Conservation (phyloP, 192 early-diverging fungal species). For the Nowakowskiella sp. region DNA sequence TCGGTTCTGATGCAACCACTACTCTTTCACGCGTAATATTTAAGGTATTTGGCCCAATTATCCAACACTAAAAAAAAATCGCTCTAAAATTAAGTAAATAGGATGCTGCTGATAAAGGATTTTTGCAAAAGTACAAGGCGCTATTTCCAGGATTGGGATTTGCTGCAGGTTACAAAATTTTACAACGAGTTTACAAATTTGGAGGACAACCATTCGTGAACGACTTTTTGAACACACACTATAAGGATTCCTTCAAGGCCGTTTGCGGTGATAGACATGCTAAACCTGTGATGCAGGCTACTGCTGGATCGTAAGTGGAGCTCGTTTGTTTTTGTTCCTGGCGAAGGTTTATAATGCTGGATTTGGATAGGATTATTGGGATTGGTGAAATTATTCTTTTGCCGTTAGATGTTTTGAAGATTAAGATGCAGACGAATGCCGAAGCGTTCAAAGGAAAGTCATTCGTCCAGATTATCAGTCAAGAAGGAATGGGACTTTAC, state of each 20-base stretch:
- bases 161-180: constrained; percentile 96
- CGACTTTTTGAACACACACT: constrained; percentile 81
- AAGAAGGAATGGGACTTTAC: constrained; percentile 91
- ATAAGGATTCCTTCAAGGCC: constrained; percentile 64
- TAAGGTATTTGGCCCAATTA: constrained; percentile 45
- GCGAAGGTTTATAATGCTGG: constrained; percentile 3
- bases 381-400: constrained; percentile 96
- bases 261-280: constrained; percentile 89
- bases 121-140: constrained; percentile 78
- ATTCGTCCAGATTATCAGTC: constrained; percentile 63
- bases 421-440: constrained; percentile 94
- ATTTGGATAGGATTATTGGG: constrained; percentile 69
- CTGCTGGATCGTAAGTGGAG: constrained; percentile 64
- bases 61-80: neutral
- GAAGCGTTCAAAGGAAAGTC: constrained; percentile 78
- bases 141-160: constrained; percentile 97
- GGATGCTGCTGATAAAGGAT: constrained; percentile 68
- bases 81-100: constrained; percentile 10
- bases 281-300: constrained; percentile 96
- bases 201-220: constrained; percentile 95
- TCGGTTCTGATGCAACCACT: constrained; percentile 31
- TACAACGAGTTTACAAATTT: constrained; percentile 97
- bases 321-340: constrained; percentile 8
- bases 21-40: constrained; percentile 72
- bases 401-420: constrained; percentile 96